Percentiles rank a stretch among this genome's conserved stretches.
Evolutionary conservation across 2,329 filamentous ascomycete genomes (phyloP).

Genomic region (Macrophomina tecta): DNA sequence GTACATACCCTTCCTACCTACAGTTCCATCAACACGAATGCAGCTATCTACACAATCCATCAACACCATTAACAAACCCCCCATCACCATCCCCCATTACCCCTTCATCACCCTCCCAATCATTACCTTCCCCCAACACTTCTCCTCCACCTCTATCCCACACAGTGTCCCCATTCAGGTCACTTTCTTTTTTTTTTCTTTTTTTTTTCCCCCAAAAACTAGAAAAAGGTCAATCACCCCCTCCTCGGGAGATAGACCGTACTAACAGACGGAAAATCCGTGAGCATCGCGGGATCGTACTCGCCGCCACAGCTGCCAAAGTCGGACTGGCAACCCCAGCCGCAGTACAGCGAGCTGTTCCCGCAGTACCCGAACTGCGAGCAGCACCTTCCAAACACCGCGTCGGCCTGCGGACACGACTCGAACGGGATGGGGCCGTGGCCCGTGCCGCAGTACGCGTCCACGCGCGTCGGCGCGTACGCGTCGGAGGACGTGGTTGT

Average conservation of each 20-base stretch:
- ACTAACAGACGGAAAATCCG: neutral
- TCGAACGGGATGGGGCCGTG: neutral
- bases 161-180: too few relatives aligned
- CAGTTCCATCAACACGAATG: too few relatives aligned
- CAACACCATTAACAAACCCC: too few relatives aligned
- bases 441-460: neutral
- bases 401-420: neutral
- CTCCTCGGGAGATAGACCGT: neutral
- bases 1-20: too few relatives aligned
- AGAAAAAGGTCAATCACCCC: neutral
- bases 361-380: constrained; percentile 19
- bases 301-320: constrained; percentile 3
- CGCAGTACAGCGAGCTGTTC: neutral
- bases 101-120: too few relatives aligned
- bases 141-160: too few relatives aligned
- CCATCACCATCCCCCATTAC: too few relatives aligned
- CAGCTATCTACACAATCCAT: too few relatives aligned
- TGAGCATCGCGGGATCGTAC: neutral
- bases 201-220: too few relatives aligned
- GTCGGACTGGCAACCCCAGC: neutral
- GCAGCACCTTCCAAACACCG: constrained; percentile 10
- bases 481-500: neutral
- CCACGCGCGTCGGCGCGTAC: neutral
- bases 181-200: too few relatives aligned
- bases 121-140: too few relatives aligned